Evolutionary conservation across 169 alveolate genomes (phyloP), one percentile per base, ranked within the genome.

Genomic region (Cryptosporidium canis): DNA sequence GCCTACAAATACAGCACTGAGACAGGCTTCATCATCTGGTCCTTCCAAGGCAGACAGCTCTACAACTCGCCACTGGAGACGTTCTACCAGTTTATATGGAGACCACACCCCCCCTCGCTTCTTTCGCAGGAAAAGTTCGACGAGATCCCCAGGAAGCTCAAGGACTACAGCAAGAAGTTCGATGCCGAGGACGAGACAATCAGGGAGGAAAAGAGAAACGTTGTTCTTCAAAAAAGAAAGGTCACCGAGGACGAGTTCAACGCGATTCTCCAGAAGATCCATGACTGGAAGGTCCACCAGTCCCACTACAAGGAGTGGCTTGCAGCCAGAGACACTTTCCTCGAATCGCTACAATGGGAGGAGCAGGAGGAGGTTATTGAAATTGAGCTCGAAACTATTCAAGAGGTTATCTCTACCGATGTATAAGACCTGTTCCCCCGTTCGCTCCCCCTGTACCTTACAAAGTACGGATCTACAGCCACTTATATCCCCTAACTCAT

Each of bases 91-190:
- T 94, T 95, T 67, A 90, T 93, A 18, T 95, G 96, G 94, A 67
- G 98, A 71, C 97, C 97, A 7, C 97, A 95, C 44, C 98, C 98
- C 4, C 94, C 96, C 24, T 90, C 97, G 1, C 85, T 95, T 39
- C 61, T 95, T 77, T 85, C 94, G 44, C 92, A 77, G 66, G 90
- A 90, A 53, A 92, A 93, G 72, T 90, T 93, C 48, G 95, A 94
- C 33, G 95, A 94, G 33, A 94, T 95, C 58, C 93, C 93, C 90
- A 95, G 91, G 85, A 93, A 93, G 67, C 82, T 95, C 83, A 94
- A 94, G 72, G 96, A 94, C n/a, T 95, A 95, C 83, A 83, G 91
- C 85, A 65, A 41, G 18, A 83, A 63, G 85, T 77, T 83, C 27
- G 67, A 56, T 64, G 63, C 84, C 31, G 92, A 93, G 43, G 96